Conservation (phyloP, 2,329 filamentous ascomycete species). For the Alternaria conjuncta region DNA sequence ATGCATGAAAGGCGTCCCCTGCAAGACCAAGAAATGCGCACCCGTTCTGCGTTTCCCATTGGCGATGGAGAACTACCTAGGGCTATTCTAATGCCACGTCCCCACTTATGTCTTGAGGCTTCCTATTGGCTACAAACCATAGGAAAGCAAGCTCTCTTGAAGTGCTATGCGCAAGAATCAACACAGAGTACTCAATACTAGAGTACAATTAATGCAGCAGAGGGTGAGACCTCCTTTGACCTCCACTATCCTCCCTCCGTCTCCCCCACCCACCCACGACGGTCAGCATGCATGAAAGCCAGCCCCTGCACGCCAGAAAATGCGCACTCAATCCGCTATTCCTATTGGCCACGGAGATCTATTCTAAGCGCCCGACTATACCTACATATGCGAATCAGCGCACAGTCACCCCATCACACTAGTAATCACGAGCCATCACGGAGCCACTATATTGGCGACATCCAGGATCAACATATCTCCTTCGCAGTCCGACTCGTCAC, state of each 20-base stretch:
- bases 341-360: constrained; percentile 14
- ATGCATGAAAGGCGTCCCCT: constrained; percentile 27
- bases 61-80: background rate
- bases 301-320: constrained; percentile 17
- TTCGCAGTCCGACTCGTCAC: background rate
- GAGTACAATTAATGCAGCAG: too few relatives aligned
- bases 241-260: too few relatives aligned
- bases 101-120: too few relatives aligned
- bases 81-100: too few relatives aligned
- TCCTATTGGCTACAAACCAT: too few relatives aligned
- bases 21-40: constrained; percentile 12
- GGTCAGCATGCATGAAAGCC: constrained; percentile 29
- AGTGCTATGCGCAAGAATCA: too few relatives aligned
- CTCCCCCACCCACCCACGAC: background rate
- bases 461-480: background rate
- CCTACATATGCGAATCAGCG: constrained; percentile 12
- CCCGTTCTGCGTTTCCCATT: constrained; percentile 10
- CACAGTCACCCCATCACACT: constrained; percentile 16
- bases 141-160: too few relatives aligned
- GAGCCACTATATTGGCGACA: constrained; percentile 1
- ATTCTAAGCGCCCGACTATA: constrained; percentile 21
- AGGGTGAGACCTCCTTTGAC: too few relatives aligned
- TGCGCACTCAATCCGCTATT: background rate
- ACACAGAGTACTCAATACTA: too few relatives aligned
- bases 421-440: background rate